Percentiles rank a stretch among this genome's conserved stretches.
These are phyloP conservation scores for Juglanconis oblonga DNA, from an alignment of 2,329 filamentous ascomycete genomes.

Conservation along the genomic window DNA sequence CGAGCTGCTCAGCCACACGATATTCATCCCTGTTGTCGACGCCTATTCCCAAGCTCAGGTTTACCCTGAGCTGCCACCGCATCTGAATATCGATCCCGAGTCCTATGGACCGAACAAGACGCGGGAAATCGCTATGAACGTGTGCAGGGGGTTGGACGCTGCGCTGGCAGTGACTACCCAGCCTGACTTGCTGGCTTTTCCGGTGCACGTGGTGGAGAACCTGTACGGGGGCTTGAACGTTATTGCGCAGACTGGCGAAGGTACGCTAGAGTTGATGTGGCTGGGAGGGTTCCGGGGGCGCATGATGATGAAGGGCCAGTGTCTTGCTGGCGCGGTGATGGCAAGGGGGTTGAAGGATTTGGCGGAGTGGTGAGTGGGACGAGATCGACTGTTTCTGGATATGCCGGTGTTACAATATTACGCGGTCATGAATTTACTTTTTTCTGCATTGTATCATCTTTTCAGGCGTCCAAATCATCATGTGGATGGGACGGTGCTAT, in stretches of 20 bases:
- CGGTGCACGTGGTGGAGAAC: slow-evolving; percentile 40
- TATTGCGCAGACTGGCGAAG: slow-evolving; percentile 36
- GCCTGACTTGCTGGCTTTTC: slow-evolving; percentile 43
- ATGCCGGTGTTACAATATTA: background rate
- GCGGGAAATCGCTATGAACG: slow-evolving; percentile 44
- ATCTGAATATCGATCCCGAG: slow-evolving; percentile 38
- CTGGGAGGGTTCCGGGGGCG: slow-evolving; percentile 41
- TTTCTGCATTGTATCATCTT: background rate
- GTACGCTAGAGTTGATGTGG: slow-evolving; percentile 45
- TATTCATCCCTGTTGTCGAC: slow-evolving; percentile 43
- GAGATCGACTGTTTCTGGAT: background rate
- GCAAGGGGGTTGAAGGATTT: slow-evolving; percentile 36
- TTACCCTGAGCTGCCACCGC: slow-evolving; percentile 36
- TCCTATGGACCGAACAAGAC: slow-evolving; percentile 46
- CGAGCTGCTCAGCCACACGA: slow-evolving; percentile 39
- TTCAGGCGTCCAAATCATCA: background rate
- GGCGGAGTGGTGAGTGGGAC: slow-evolving; percentile 13
- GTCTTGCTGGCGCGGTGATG: slow-evolving; percentile 37
- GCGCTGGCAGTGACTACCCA: slow-evolving; percentile 41
- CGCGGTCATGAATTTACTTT: background rate
- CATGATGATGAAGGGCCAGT: slow-evolving; percentile 38
- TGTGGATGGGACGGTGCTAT: background rate
- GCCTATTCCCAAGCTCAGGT: slow-evolving; percentile 31
- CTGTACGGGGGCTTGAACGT: slow-evolving; percentile 36
- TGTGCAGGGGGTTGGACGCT: slow-evolving; percentile 51